Base-by-base conservation (phyloP, 116 monocot species). In the Phalaenopsis hybrid region DNA sequence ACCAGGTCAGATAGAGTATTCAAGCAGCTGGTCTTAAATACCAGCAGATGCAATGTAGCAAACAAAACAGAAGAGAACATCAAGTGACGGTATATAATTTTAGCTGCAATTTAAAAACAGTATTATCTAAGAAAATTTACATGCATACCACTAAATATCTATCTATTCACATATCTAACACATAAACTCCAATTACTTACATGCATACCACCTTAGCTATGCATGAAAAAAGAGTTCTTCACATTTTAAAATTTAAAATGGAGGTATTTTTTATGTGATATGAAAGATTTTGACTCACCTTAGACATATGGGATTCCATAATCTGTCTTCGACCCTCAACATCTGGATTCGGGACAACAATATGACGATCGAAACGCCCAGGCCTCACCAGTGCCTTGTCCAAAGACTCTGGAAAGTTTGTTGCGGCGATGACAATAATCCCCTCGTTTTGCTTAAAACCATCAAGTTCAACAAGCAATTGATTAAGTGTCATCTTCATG, bases 391-490 rank as follows among this genome's bases (percentile, higher is more conserved):
- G 84, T 70, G 95, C 95, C 83, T 92, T 95, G 83, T 95, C 95
- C 81, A 95, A 81, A 68, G 95, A 95, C 79, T 95, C 91, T 0
- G 95, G 95, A 67, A 95, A 95, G 85, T 95, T 95, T 1, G 95
- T 95, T 8, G 95, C 95, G 75, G 95, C 95, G 86, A 95, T 91
- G 45, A 95, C 95, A 73, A 95, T 95, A 28, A 95, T 95, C 4
- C 95, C 95, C 80, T 95, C 95, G 79, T 92, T 95, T 87, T 95
- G 92, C 81, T 95, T 95, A 83, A 95, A 95, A 41, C 95, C 95
- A 88, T 95, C 95, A 33, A 95, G 79, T 73, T 95, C 95, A 12
- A 95, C 95, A 74, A 95, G 89, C 83, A 95, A 81, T 81, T 95
- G 95, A 67, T 95, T 95, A 57, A 95, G 81, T 0, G 95, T 95